phyloP scores from a whole-genome alignment of 371 early-diverging fungal species.

The Apophysomyces variabilis region DNA sequence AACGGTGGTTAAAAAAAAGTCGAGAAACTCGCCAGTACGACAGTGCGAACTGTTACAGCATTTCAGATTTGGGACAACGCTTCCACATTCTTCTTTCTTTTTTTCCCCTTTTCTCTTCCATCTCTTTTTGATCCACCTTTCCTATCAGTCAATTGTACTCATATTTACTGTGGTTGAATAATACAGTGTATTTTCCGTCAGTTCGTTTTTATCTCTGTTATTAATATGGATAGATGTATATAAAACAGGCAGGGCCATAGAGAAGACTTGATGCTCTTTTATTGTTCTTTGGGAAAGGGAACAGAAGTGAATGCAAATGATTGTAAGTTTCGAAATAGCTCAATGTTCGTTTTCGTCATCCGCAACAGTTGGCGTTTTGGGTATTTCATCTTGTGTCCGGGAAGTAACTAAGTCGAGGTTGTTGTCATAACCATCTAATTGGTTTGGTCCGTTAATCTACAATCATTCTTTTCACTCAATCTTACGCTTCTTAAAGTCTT shows the following conservation, averaged over 20 bases:
- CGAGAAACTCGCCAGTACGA: neutral
- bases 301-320: neutral
- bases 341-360: constrained; percentile 6
- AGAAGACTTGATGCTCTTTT: neutral
- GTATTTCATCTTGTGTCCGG: constrained; percentile 31
- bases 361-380: constrained; percentile 9
- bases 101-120: no score
- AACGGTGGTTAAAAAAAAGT: constrained; percentile 9
- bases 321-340: neutral
- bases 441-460: no score
- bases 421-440: constrained; percentile 45
- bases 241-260: no score
- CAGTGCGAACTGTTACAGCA: neutral
- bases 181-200: no score
- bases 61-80: no score
- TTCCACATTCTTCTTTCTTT: no score
- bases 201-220: no score
- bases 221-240: no score
- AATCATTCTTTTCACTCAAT: neutral
- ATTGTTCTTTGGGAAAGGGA: neutral
- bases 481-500: constrained; percentile 68
- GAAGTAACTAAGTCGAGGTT: constrained; percentile 39
- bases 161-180: no score
- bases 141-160: no score
- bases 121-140: no score